Conservation (phyloP, 345 rosid species). For the Brassica juncea region DNA sequence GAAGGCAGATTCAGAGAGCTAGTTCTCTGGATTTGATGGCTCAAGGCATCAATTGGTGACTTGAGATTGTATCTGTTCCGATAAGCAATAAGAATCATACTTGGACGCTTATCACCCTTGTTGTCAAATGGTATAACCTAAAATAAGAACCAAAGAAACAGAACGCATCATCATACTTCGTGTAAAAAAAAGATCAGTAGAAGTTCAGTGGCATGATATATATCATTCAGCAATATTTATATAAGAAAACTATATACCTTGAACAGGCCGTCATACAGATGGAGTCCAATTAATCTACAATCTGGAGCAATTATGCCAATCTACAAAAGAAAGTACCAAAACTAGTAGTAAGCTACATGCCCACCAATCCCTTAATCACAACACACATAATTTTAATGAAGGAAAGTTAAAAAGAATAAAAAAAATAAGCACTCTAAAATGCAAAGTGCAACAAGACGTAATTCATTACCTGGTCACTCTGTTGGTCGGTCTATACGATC, state of each 20-base stretch:
- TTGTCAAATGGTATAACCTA: constrained; percentile 99
- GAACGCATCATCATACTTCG: not conserved
- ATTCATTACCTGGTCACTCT: constrained; percentile 84
- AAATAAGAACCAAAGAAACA: constrained; percentile 26
- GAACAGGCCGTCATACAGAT: constrained; percentile 93
- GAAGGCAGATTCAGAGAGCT: no score
- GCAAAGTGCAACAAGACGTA: constrained; percentile 3
- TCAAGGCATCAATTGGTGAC: no score
- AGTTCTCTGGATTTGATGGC: no score
- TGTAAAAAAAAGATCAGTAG: not conserved
- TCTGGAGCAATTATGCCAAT: constrained; percentile 79
- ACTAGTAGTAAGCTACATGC: constrained; percentile 4
- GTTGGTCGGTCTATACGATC: constrained; percentile 97
- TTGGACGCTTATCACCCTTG: constrained; percentile 47
- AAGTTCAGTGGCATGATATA: not conserved
- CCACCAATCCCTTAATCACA: not conserved
- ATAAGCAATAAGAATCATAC: no score
- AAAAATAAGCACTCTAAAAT: not conserved
- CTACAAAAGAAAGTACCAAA: constrained; percentile 8
- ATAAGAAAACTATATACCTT: constrained; percentile 52
- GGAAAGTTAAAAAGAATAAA: not conserved
- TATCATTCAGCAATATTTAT: constrained; percentile 1
- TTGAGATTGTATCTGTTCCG: no score
- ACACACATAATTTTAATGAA: not conserved
- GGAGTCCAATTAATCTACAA: constrained; percentile 96